Evolutionary conservation across 495 filamentous ascomycete genomes (phyloP).

Genomic region (Filosporella fistucella): DNA sequence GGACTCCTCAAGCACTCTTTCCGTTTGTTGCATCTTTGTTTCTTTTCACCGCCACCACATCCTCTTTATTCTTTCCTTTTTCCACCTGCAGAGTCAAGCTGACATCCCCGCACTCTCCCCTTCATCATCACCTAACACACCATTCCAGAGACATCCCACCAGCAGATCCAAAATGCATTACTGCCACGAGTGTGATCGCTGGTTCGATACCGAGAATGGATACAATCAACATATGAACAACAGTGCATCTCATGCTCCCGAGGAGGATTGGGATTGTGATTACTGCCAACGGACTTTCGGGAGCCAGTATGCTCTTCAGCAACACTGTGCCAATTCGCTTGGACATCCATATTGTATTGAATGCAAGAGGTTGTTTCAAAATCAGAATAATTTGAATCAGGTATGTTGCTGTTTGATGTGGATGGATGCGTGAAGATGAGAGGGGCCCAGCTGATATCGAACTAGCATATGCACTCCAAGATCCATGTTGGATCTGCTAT

Average conservation of each 20-base stretch:
- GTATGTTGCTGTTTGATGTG: constrained; percentile 2
- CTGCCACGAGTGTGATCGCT: constrained; percentile 17
- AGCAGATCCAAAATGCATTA: constrained; percentile 5
- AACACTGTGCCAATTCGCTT: constrained; percentile 15
- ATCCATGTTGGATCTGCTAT: constrained; percentile 25
- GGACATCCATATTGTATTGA: constrained; percentile 23
- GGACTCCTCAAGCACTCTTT: too few species aligned
- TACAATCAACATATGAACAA: constrained; percentile 22
- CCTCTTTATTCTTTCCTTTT: too few species aligned
- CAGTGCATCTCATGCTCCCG: constrained; percentile 13
- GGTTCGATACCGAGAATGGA: constrained; percentile 9
- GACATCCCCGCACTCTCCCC: too few species aligned
- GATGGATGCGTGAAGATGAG: neutral
- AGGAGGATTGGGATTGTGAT: constrained; percentile 12
- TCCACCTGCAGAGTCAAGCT: too few species aligned
- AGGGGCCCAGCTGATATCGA: neutral
- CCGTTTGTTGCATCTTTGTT: too few species aligned
- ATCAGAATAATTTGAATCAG: constrained; percentile 21
- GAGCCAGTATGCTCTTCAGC: constrained; percentile 11
- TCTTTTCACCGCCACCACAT: too few species aligned
- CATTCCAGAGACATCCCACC: too few species aligned
- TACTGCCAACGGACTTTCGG: constrained; percentile 17
- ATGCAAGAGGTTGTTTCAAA: constrained; percentile 21
- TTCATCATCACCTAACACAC: too few species aligned
- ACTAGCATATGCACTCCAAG: constrained; percentile 26